Conservation (phyloP, 2,329 filamentous ascomycete species). For the Talaromyces islandicus region DNA sequence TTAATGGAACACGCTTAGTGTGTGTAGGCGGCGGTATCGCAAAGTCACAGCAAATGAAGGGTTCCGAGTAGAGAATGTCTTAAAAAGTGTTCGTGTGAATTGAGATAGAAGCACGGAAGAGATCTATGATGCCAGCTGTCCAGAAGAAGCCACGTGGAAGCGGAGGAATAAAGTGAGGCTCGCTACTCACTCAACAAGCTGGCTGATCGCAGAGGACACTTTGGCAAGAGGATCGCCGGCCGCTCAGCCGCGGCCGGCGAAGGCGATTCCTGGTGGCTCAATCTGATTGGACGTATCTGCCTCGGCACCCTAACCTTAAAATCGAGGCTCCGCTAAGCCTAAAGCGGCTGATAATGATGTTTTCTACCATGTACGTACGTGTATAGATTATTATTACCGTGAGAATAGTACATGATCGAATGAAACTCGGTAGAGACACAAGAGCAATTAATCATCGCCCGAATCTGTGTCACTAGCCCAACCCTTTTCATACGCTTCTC, state of each 20-base stretch:
- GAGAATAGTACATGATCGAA: background rate
- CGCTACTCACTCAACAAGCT: background rate
- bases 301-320: background rate
- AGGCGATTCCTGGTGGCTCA: background rate
- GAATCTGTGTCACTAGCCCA: conserved; percentile 64
- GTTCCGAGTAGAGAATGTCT: background rate
- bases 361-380: background rate
- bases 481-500: conserved; percentile 82
- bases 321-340: background rate
- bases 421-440: background rate
- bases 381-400: background rate
- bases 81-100: background rate
- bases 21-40: background rate
- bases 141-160: conserved; percentile 6
- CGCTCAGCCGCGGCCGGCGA: background rate
- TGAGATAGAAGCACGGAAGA: background rate
- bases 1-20: background rate
- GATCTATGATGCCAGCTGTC: background rate
- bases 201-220: conserved; percentile 10
- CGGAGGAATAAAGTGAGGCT: background rate
- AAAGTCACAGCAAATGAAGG: background rate
- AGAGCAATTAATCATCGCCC: conserved; percentile 32
- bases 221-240: conserved; percentile 10
- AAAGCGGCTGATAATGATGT: background rate
- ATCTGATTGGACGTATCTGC: background rate